Conservation (phyloP, 345 rosid genomes). For the Lumnitzera littorea region DNA sequence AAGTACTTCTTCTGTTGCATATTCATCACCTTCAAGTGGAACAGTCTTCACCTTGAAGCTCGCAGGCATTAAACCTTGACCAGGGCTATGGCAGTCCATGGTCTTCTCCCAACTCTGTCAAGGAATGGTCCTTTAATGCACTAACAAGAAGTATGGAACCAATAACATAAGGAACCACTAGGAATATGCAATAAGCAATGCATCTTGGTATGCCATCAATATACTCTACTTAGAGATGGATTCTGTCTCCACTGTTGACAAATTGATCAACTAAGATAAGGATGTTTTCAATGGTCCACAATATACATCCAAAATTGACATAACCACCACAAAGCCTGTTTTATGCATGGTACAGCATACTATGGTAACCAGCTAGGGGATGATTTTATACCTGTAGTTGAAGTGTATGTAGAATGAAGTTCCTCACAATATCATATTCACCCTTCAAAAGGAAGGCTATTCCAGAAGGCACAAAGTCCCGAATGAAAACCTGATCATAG, state of each 20-base stretch:
- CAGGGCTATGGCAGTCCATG: conserved; percentile 93
- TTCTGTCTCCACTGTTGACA: no score
- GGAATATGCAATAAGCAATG: no score
- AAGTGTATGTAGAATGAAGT: conserved; percentile 86
- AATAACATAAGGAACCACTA: no score
- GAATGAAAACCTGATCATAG: conserved; percentile 92
- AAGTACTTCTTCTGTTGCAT: conserved; percentile 73
- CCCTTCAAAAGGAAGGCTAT: conserved; percentile 92
- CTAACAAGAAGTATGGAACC: no score
- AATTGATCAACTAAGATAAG: no score
- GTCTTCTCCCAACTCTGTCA: conserved; percentile 97
- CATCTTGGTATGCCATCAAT: no score
- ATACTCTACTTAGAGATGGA: no score
- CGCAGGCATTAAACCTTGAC: conserved; percentile 96
- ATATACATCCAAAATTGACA: no score
- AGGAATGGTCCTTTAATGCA: neutral
- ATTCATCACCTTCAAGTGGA: conserved; percentile 80
- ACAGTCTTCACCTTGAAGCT: conserved; percentile 86
- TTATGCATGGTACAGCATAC: no score
- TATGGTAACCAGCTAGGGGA: neutral
- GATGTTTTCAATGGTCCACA: no score
- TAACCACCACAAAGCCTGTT: no score
- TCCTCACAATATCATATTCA: conserved; percentile 81
- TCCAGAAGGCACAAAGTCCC: conserved; percentile 90
- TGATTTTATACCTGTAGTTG: conserved; percentile 69